These are phyloP conservation scores for Rubia yunnanensis DNA, from an alignment of 257 asterid species.

Conservation along the genomic window DNA sequence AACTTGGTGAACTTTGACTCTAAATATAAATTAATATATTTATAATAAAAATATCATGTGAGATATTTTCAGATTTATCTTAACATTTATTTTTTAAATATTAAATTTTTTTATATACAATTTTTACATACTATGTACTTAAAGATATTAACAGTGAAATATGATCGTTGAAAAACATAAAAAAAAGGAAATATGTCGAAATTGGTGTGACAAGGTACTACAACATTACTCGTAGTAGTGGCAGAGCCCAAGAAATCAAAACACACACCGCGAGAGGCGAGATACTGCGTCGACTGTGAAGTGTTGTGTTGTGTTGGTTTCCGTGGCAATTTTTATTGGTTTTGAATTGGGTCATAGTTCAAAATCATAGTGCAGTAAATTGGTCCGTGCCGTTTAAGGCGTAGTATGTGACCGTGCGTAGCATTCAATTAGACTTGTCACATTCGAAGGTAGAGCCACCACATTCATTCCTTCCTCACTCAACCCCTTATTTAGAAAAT, in stretches of 20 bases:
- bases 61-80: too few relatives aligned
- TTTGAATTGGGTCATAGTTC: neutral
- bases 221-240: too few relatives aligned
- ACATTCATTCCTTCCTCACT: neutral
- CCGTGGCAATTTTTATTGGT: neutral
- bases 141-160: too few relatives aligned
- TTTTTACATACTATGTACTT: too few relatives aligned
- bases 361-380: neutral
- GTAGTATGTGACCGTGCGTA: neutral
- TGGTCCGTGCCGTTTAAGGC: conserved; percentile 31
- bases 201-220: too few relatives aligned
- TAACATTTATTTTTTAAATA: too few relatives aligned
- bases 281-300: neutral
- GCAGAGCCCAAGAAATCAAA: conserved; percentile 14
- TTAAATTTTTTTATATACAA: too few relatives aligned
- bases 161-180: too few relatives aligned
- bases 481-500: neutral
- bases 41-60: too few relatives aligned
- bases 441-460: neutral
- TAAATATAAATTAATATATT: too few relatives aligned
- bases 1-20: too few relatives aligned
- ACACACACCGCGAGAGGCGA: conserved; percentile 22
- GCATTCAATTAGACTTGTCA: neutral
- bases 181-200: too few relatives aligned
- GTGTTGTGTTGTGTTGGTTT: conserved; percentile 1